Base-by-base conservation (phyloP, 495 filamentous ascomycete genomes). In the Barbatosphaeria neglecta region DNA sequence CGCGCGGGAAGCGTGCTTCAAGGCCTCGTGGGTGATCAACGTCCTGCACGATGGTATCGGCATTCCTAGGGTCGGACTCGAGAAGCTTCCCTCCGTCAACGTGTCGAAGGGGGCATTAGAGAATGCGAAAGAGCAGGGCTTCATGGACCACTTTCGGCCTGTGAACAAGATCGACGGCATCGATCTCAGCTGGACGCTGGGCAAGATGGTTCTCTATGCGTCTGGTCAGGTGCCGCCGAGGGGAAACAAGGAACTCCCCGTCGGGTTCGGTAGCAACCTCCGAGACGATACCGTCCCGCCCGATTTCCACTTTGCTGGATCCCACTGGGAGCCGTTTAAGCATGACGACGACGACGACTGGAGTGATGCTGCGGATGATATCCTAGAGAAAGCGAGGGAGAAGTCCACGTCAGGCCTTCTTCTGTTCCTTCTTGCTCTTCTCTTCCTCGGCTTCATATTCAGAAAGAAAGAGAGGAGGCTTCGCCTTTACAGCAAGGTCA, bases 131-230 rank as follows among this genome's bases (percentile, higher is more conserved):
- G 69, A 82, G 28, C 87, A 86, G 59, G 89, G 87, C 2, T 95
- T 85, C 54, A 61, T 92, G 3, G 83, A 90, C 52, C 77, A 93
- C 0, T 99, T 99, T 66, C 85, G 95, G 61, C 80, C 92, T 1
- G 86, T 96, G 20, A 80, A 97, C 63, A 94, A 94, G 67, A 90
- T 99, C 50, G 77, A 86, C 51, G 84, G 78, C 33, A 84, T 86
- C 13, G 92, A 99, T 67, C 86, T 99, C n/a, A 93, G 86, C 66
- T 99, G 92, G 92, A 97, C 92, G 0, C 68, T 99, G 0, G 92
- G 92, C 3, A 95, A 95, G 64, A 96, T 97, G 73, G 81, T 97
- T n/a, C 77, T 99, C 18, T 99, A 97, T 54, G 92, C 90, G 0
- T 81, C 92, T 6, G 89, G 86, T 6, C 87, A 96, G 61, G 73